Evolutionary conservation across 345 rosid genomes (phyloP), one percentile per base, ranked within the genome.

Genomic region (Corchorus olitorius): DNA sequence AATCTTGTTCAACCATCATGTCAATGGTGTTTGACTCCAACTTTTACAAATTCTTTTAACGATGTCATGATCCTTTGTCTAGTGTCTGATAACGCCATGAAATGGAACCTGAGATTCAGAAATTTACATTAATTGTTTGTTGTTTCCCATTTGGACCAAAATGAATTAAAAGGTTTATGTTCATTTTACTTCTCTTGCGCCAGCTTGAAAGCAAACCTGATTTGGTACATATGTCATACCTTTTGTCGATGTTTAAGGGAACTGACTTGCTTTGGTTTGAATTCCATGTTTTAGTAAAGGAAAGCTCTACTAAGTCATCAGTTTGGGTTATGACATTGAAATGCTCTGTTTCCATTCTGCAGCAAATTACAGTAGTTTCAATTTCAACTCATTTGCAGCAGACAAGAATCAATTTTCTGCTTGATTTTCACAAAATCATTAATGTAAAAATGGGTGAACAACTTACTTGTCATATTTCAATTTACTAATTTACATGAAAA

Each of bases 191-290:
- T 89, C 37, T 88, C 66, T 15, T 81, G 62, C 58, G 84, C 83
- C 61, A 92, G 98, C 87, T 87, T 96, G 86, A 90, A 92, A 69
- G 86, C 99, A 13, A 91, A 81, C 75, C 99, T 89, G 22, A 88
- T 89, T 80, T 96, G 99, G 80, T 89, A 92, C 92, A 96, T 91
- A 70, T 91, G 49, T 14, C 34, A 46, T 33, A 89, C 99, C 99
- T 89, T 84, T 93, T 96, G 80, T 93, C 99, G 1, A 96, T 83
- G 78, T 94, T 91, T 59, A 96, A 59, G 8, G 99, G 98, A 74
- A 84, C 92, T n/a, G 56, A 15, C 14, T 79, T 73, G 33, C 82
- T 77, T 5, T 79, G 83, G 8, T 17, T 48, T 65, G 65, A 63
- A 12, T 65, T 70, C 99, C 99, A 94, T 27, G 1, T 27, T 27